Evolutionary conservation across 257 asterid genomes (phyloP).

Genomic region (Nicotiana obtusifolia): DNA sequence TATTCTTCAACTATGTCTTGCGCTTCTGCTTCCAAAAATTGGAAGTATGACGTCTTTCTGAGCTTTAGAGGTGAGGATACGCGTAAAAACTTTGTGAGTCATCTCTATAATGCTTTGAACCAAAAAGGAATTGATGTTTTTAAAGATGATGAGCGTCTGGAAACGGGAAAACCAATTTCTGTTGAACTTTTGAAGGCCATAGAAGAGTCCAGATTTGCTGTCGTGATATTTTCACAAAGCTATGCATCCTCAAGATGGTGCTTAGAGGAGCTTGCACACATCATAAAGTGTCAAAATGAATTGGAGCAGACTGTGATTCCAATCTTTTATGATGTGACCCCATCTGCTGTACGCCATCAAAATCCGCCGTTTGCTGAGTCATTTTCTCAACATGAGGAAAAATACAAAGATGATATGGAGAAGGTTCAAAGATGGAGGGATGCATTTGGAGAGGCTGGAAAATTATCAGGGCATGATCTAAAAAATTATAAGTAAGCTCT

Average conservation of each 20-base stretch:
- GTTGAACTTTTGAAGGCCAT: not conserved
- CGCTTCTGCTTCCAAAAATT: not conserved
- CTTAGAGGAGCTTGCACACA: not conserved
- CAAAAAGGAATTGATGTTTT: not conserved
- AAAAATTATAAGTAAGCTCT: not conserved
- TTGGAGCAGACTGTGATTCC: not conserved
- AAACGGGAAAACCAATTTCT: not conserved
- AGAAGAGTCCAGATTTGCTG: not conserved
- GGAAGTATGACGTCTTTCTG: not conserved
- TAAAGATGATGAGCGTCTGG: not conserved
- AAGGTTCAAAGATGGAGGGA: not conserved
- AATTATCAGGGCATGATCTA: not conserved
- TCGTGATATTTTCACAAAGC: not conserved
- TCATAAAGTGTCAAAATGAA: not conserved
- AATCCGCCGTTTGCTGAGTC: not conserved
- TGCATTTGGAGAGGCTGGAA: not conserved
- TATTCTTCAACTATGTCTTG: not conserved
- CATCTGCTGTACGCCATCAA: not conserved
- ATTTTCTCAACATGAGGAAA: not conserved
- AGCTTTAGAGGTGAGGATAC: not conserved
- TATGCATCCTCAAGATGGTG: not conserved
- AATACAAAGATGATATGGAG: not conserved
- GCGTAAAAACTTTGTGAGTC: not conserved
- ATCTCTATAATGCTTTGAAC: not conserved
- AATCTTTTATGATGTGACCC: not conserved